A percentile compares a stretch with the other conserved stretches of the same genome.
These are phyloP conservation scores for Beta vulgaris DNA, from an alignment of 148 eudicot genomes.

Conservation along the genomic window DNA sequence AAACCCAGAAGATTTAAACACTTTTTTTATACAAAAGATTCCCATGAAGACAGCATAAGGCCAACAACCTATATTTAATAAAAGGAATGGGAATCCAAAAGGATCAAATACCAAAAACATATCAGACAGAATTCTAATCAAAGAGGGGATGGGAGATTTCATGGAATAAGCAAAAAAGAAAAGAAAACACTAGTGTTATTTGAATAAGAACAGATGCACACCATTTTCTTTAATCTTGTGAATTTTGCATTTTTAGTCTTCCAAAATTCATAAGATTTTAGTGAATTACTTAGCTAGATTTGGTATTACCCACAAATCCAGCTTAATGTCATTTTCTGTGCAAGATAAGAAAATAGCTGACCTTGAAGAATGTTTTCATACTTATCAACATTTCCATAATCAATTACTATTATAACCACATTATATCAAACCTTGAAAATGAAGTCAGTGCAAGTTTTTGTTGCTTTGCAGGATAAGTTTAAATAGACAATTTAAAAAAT, in stretches of 20 bases:
- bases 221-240: slow-evolving; percentile 2
- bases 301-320: background rate
- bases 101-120: slow-evolving; percentile 33
- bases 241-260: slow-evolving; percentile 1
- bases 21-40: slow-evolving; percentile 29
- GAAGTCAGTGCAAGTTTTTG: background rate
- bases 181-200: background rate
- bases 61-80: slow-evolving; percentile 15
- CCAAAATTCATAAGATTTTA: background rate
- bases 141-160: slow-evolving; percentile 2
- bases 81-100: slow-evolving; percentile 21
- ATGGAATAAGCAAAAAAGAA: background rate
- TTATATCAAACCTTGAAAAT: background rate
- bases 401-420: no score
- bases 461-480: slow-evolving; percentile 15
- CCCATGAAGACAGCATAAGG: slow-evolving; percentile 29
- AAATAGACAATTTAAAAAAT: background rate
- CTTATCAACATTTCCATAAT: slow-evolving; percentile 11
- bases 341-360: background rate
- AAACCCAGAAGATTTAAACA: slow-evolving; percentile 8
- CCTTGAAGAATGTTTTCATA: slow-evolving; percentile 18
- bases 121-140: slow-evolving; percentile 28
- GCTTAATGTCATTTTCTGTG: background rate
- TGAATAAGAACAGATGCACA: background rate
- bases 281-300: background rate